These are phyloP conservation scores for Gloeostereum incarnatum DNA, from an alignment of 768 basidiomycete species.

Conservation along the genomic window DNA sequence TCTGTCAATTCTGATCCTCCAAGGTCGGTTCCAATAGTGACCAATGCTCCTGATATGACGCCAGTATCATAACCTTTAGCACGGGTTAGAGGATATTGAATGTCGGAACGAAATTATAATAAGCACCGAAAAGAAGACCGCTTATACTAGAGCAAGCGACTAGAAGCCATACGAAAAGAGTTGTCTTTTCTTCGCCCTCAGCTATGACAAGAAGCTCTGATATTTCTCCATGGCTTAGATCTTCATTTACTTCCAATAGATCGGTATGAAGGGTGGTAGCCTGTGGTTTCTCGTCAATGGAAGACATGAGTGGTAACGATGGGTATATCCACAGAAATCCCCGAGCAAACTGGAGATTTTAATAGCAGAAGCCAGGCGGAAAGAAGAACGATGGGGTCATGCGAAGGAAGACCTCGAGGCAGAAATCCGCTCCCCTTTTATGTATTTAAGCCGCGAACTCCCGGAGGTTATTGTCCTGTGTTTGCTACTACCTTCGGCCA, in stretches of 20 bases:
- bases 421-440: too few species aligned
- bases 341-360: too few species aligned
- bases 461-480: too few species aligned
- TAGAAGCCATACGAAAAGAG: constrained; percentile 72
- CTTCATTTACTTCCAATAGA: constrained; percentile 11
- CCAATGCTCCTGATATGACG: constrained; percentile 73
- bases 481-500: too few species aligned
- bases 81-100: background rate
- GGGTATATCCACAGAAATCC: too few species aligned
- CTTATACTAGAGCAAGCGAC: constrained; percentile 70
- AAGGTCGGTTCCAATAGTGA: constrained; percentile 60
- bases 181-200: constrained; percentile 58
- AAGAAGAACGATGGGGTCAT: too few species aligned
- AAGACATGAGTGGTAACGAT: too few species aligned
- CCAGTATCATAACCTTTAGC: constrained; percentile 70
- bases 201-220: constrained; percentile 50
- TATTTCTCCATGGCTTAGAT: constrained; percentile 40
- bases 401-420: too few species aligned
- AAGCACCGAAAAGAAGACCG: constrained; percentile 65
- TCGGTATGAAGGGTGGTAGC: constrained; percentile 7
- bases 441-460: too few species aligned
- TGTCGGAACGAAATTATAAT: background rate
- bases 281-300: too few species aligned
- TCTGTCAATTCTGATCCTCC: constrained; percentile 47
- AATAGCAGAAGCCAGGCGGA: too few species aligned